Percentiles rank a stretch among this genome's conserved stretches.
Conservation (phyloP, 148 eudicot species). For the Chenopodium berlandieri region DNA sequence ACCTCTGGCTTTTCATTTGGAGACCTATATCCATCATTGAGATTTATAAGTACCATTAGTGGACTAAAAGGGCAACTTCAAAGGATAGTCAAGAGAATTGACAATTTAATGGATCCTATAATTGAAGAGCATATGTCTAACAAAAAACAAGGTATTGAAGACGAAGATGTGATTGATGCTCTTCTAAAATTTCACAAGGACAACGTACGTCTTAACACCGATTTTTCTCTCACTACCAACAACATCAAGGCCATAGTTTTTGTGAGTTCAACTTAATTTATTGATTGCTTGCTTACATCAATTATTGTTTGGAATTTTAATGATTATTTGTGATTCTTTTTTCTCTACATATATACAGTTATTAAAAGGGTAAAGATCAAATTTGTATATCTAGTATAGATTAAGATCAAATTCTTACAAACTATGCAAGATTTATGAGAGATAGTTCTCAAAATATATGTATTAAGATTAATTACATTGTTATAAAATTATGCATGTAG, state of each 20-base stretch:
- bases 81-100: slow-evolving; percentile 7
- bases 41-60: slow-evolving; percentile 12
- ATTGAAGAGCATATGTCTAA: slow-evolving; percentile 25
- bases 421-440: too few species aligned
- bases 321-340: too few species aligned
- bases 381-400: too few species aligned
- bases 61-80: slow-evolving; percentile 22
- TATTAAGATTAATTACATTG: too few species aligned
- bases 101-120: slow-evolving; percentile 26
- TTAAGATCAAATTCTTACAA: too few species aligned
- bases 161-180: background rate
- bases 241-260: background rate
- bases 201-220: background rate
- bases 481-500: background rate
- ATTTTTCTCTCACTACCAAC: background rate
- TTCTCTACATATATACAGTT: too few species aligned
- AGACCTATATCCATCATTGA: slow-evolving; percentile 31
- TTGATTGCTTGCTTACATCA: too few species aligned
- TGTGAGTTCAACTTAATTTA: background rate
- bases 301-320: too few species aligned
- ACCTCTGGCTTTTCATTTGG: slow-evolving; percentile 20
- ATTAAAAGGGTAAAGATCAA: too few species aligned
- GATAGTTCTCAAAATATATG: too few species aligned
- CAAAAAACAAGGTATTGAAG: background rate
- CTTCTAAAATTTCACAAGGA: background rate